Conservation (phyloP, 306 rosid genomes). For the Cucurbita argyrosperma region DNA sequence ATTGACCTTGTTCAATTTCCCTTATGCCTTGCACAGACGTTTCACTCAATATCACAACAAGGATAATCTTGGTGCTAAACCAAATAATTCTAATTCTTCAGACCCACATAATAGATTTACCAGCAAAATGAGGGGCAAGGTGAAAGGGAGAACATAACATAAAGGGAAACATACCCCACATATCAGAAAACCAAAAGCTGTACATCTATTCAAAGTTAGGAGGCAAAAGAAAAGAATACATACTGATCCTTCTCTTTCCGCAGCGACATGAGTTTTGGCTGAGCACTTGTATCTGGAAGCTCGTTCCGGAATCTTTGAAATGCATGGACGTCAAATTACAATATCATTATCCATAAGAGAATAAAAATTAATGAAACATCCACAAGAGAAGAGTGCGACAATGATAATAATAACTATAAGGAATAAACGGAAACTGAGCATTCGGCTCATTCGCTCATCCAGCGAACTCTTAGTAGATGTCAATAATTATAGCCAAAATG, state of each 20-base stretch:
- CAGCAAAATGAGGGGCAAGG: neutral
- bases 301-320: conserved; percentile 76
- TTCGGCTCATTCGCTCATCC: neutral
- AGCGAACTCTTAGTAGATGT: neutral
- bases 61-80: neutral
- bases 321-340: conserved; percentile 13
- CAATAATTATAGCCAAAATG: neutral
- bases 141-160: neutral
- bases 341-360: conserved; percentile 1
- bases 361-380: neutral
- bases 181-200: neutral
- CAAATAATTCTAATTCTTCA: neutral
- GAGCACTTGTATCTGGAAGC: conserved; percentile 97
- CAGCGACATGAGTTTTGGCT: conserved; percentile 86
- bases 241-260: conserved; percentile 89
- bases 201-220: neutral
- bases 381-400: neutral
- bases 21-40: neutral
- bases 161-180: neutral
- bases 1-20: neutral
- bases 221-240: conserved; percentile 13
- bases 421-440: neutral
- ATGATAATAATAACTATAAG: neutral
- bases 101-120: neutral
- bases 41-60: neutral